A percentile compares a stretch with the other conserved stretches of the same genome.
These are phyloP conservation scores for Boletus mariae DNA, from an alignment of 1,284 basidiomycete genomes.

Conservation along the genomic window DNA sequence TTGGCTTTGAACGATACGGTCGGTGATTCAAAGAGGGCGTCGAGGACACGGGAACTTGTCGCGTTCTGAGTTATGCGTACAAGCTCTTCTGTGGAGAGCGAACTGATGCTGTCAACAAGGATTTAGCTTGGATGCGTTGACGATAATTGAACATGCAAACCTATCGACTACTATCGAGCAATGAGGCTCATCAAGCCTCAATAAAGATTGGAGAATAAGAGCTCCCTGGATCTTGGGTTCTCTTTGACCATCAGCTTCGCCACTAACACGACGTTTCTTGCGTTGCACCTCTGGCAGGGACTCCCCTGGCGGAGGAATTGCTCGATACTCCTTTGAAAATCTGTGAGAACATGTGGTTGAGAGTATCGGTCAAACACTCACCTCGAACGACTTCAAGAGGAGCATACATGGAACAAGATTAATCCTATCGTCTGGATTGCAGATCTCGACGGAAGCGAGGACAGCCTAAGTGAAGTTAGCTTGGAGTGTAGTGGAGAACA, in stretches of 20 bases:
- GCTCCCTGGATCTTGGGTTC: constrained; percentile 84
- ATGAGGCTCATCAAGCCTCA: constrained; percentile 63
- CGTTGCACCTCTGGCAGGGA: constrained; percentile 8
- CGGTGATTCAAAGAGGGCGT: constrained; percentile 69
- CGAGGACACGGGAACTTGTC: constrained; percentile 79
- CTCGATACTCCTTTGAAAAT: constrained; percentile 37
- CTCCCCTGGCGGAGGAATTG: constrained; percentile 7
- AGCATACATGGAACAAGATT: constrained; percentile 65
- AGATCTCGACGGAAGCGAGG: constrained; percentile 57
- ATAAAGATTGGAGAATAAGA: constrained; percentile 76
- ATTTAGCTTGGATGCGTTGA: constrained; percentile 11
- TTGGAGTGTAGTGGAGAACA: background rate
- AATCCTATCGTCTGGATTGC: constrained; percentile 41
- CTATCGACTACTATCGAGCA: constrained; percentile 67
- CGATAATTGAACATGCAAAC: constrained; percentile 37
- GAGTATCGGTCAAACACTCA: constrained; percentile 37
- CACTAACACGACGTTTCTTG: constrained; percentile 21
- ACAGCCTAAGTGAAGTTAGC: constrained; percentile 45
- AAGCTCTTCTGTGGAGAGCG: constrained; percentile 57
- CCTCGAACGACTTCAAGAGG: constrained; percentile 56
- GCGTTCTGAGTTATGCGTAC: constrained; percentile 68
- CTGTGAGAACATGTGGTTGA: constrained; percentile 6
- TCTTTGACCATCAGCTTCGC: constrained; percentile 33
- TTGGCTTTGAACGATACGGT: constrained; percentile 65
- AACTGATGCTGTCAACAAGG: constrained; percentile 47